phyloP scores from a whole-genome alignment of 345 rosid species.

The Eutrema japonicum region DNA sequence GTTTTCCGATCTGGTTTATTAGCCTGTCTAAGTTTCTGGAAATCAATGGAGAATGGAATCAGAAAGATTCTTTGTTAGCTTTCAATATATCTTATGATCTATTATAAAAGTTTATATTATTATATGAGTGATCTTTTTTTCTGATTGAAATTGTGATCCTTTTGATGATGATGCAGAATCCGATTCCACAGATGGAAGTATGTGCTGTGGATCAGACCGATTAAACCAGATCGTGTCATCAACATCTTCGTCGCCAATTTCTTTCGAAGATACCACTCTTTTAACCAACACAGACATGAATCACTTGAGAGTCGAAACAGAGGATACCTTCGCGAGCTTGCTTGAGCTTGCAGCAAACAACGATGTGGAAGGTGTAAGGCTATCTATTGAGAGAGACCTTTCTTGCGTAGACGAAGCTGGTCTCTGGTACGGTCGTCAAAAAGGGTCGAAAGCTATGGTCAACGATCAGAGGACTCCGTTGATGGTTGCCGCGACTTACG shows the following conservation, averaged over 20 bases:
- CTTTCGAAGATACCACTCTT: constrained; percentile 47
- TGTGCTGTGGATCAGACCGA: constrained; percentile 59
- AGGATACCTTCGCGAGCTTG: constrained; percentile 79
- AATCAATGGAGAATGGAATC: constrained; percentile 7
- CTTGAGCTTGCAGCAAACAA: constrained; percentile 96
- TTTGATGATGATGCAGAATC: constrained; percentile 35
- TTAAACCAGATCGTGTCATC: constrained; percentile 44
- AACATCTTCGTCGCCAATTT: constrained; percentile 32
- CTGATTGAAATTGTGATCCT: constrained; percentile 16
- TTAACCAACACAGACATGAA: constrained; percentile 56
- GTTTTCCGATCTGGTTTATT: constrained; percentile 26
- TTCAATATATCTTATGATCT: not conserved
- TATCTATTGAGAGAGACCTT: constrained; percentile 63
- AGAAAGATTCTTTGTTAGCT: constrained; percentile 12
- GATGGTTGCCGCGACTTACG: constrained; percentile 95
- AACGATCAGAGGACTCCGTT: constrained; percentile 80
- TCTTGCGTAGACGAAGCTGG: constrained; percentile 76
- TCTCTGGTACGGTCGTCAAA: constrained; percentile 86
- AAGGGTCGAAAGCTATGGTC: constrained; percentile 85
- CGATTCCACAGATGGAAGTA: constrained; percentile 55
- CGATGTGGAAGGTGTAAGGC: constrained; percentile 65
- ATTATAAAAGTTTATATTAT: not conserved
- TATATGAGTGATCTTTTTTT: not conserved
- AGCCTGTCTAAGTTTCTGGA: not conserved
- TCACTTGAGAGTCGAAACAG: constrained; percentile 78